Evolutionary conservation across 1,139 yeast genomes (phyloP).

Genomic region (Lodderomyces elongisporus): DNA sequence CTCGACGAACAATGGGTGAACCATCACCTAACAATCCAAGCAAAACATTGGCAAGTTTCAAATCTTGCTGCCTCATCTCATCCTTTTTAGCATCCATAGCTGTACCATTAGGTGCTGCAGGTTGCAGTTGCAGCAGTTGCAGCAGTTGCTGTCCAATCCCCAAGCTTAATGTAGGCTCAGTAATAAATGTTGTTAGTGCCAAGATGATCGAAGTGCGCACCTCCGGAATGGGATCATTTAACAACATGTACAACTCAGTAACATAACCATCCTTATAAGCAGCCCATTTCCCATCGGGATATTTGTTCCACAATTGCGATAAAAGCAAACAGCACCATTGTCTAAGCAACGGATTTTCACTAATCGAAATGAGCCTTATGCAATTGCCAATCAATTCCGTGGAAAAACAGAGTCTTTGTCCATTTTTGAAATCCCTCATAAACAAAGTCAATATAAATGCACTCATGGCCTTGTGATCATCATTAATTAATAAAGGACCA

Average conservation of each 20-base stretch:
- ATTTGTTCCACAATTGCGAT: slow-evolving; percentile 70
- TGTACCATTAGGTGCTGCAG: slow-evolving; percentile 18
- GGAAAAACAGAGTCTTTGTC: slow-evolving; percentile 76
- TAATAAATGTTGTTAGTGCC: slow-evolving; percentile 60
- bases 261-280: slow-evolving; percentile 64
- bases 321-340: slow-evolving; percentile 88
- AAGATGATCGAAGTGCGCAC: slow-evolving; percentile 81
- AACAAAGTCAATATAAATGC: slow-evolving; percentile 84
- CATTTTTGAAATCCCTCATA: slow-evolving; percentile 72
- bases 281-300: slow-evolving; percentile 72
- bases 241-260: slow-evolving; percentile 49
- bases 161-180: slow-evolving; percentile 7
- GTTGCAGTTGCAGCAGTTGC: slow-evolving; percentile 12
- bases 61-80: slow-evolving; percentile 51
- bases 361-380: slow-evolving; percentile 57
- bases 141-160: slow-evolving; percentile 2
- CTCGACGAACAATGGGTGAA: slow-evolving; percentile 82
- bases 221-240: slow-evolving; percentile 91
- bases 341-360: slow-evolving; percentile 79
- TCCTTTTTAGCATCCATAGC: slow-evolving; percentile 23
- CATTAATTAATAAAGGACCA: slow-evolving; percentile 39
- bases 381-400: slow-evolving; percentile 69
- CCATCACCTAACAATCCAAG: slow-evolving; percentile 69
- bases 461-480: slow-evolving; percentile 93
- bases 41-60: slow-evolving; percentile 46